These are phyloP conservation scores for Juglanconis oblonga DNA, from an alignment of 2,329 filamentous ascomycete species.

Conservation along the genomic window DNA sequence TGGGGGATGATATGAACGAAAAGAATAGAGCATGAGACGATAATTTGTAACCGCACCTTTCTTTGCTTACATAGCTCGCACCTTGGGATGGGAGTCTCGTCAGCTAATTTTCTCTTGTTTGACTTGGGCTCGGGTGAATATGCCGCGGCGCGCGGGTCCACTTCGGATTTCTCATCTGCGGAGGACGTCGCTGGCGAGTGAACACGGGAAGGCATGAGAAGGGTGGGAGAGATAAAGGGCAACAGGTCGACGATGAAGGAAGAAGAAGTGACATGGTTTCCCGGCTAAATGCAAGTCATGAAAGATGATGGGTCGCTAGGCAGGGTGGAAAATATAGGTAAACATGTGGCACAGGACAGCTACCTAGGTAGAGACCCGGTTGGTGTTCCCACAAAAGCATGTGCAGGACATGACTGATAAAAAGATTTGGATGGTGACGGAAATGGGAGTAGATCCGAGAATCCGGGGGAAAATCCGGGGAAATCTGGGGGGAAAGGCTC, in stretches of 20 bases:
- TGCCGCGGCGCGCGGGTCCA: conserved; percentile 5
- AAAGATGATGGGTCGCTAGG: not conserved
- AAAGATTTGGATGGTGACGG: conserved; percentile 4
- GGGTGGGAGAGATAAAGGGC: not conserved
- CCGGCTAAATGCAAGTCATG: not conserved
- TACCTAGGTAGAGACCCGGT: not conserved
- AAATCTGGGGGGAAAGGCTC: conserved; percentile 14
- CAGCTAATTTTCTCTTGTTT: conserved; percentile 24
- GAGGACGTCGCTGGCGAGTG: conserved; percentile 12
- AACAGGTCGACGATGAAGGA: not conserved
- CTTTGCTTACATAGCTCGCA: conserved; percentile 78
- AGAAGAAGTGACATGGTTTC: conserved; percentile 5
- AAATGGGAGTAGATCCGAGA: not conserved
- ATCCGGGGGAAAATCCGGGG: not conserved
- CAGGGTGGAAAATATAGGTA: conserved; percentile 11
- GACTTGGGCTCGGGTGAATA: conserved; percentile 17
- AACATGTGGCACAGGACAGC: conserved; percentile 2
- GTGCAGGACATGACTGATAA: not conserved
- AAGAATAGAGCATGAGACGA: not conserved
- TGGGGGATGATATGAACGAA: not conserved
- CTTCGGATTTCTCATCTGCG: conserved; percentile 16
- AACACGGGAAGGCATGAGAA: conserved; percentile 13
- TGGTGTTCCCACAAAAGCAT: too few relatives aligned
- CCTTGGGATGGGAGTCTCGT: conserved; percentile 44
- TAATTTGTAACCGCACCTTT: conserved; percentile 52